Conservation (phyloP, 2,329 filamentous ascomycete species). For the Calonectria pauciramosa region DNA sequence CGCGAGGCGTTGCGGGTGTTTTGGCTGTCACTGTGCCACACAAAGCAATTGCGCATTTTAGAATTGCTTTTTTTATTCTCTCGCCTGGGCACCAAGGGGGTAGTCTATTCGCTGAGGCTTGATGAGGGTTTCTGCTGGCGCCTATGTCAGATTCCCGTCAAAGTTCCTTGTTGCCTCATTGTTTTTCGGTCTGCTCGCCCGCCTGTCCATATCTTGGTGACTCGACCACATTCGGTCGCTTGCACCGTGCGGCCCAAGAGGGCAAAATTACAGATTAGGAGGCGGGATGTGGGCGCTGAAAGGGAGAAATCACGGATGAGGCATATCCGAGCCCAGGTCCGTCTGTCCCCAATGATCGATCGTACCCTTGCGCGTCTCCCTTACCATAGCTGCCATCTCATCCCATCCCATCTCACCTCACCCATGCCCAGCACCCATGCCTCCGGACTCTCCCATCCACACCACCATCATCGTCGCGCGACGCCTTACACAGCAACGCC, state of each 20-base stretch:
- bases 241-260: neutral
- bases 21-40: conserved; percentile 17
- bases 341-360: conserved; percentile 20
- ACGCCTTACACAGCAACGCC: conserved; percentile 10
- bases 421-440: conserved; percentile 23
- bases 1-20: conserved; percentile 5
- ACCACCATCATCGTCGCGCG: conserved; percentile 19
- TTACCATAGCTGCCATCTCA: conserved; percentile 22
- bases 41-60: neutral
- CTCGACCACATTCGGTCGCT: neutral
- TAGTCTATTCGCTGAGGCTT: conserved; percentile 23
- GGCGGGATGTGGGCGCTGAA: conserved; percentile 14
- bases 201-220: neutral
- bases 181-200: neutral
- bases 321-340: neutral
- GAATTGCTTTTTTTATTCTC: conserved; percentile 22
- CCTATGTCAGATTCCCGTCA: conserved; percentile 20
- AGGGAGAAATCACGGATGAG: conserved; percentile 2
- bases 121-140: conserved; percentile 12
- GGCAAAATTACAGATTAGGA: neutral
- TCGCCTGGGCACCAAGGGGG: neutral
- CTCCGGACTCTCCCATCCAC: conserved; percentile 16
- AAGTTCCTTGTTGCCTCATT: conserved; percentile 6
- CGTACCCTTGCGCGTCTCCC: conserved; percentile 25
- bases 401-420: conserved; percentile 24